These are phyloP conservation scores for Globisporangium barbulae DNA, from an alignment of 352 stramenopile species.

Conservation along the genomic window DNA sequence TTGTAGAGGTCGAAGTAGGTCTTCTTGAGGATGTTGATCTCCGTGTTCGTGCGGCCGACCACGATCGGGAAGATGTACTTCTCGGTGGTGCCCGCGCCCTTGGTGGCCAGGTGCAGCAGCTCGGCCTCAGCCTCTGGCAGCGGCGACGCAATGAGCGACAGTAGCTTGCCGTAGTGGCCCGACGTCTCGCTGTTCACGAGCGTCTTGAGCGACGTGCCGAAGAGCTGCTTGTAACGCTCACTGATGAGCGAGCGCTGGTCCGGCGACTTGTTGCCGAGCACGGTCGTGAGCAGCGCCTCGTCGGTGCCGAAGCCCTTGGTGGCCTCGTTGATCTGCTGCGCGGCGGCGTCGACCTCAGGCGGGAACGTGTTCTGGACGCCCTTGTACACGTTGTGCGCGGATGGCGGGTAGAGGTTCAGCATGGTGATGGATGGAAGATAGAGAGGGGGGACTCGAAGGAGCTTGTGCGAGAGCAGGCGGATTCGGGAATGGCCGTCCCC, in stretches of 20 bases:
- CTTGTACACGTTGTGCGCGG: conserved; percentile 58
- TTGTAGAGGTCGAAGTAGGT: conserved; percentile 64
- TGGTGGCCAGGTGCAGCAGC: conserved; percentile 61
- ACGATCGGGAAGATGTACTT: conserved; percentile 67
- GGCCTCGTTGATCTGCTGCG: conserved; percentile 57
- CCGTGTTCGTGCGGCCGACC: conserved; percentile 62
- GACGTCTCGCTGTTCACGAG: conserved; percentile 63
- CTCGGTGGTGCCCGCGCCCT: conserved; percentile 65
- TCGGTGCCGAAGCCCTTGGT: conserved; percentile 63
- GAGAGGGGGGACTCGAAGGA: neutral
- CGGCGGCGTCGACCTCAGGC: conserved; percentile 42
- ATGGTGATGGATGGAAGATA: conserved; percentile 27
- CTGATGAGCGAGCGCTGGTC: conserved; percentile 66
- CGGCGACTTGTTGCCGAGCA: conserved; percentile 53
- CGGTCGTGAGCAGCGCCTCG: conserved; percentile 38
- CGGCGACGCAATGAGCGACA: conserved; percentile 47
- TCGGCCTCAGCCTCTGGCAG: conserved; percentile 65
- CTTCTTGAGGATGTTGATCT: conserved; percentile 81
- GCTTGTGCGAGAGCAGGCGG: conserved; percentile 12
- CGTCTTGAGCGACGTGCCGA: conserved; percentile 47
- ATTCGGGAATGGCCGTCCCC: conserved; percentile 27
- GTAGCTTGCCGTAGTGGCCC: conserved; percentile 61
- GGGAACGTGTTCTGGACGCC: conserved; percentile 40
- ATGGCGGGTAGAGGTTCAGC: conserved; percentile 77
- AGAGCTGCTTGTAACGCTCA: conserved; percentile 63